Evolutionary conservation across 2,329 filamentous ascomycete genomes (phyloP).

Genomic region (Arthroderma sp.): DNA sequence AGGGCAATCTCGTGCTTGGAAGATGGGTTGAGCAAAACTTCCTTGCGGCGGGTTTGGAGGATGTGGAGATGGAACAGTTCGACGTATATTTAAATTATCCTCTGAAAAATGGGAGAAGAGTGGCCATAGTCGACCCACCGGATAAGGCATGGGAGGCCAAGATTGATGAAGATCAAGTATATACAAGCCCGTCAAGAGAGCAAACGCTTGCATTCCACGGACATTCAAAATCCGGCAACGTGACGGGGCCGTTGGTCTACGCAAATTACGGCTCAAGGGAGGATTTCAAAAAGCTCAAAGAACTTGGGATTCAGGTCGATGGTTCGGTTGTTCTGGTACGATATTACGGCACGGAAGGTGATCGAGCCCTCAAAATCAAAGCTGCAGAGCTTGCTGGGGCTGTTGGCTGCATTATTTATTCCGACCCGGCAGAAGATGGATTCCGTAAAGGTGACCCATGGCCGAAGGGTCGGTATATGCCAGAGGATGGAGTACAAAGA

Average conservation of each 20-base stretch:
- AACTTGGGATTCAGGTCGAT: slow-evolving; percentile 58
- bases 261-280: slow-evolving; percentile 79
- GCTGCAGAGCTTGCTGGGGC: slow-evolving; percentile 79
- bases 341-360: slow-evolving; percentile 60
- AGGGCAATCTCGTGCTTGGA: slow-evolving; percentile 77
- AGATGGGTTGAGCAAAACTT: slow-evolving; percentile 75
- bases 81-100: slow-evolving; percentile 91
- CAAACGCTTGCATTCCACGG: slow-evolving; percentile 78
- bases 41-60: slow-evolving; percentile 56
- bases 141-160: slow-evolving; percentile 63
- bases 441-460: slow-evolving; percentile 59
- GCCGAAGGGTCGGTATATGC: slow-evolving; percentile 68
- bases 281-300: slow-evolving; percentile 62
- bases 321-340: slow-evolving; percentile 76
- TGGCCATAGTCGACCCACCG: slow-evolving; percentile 63
- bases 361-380: slow-evolving; percentile 72
- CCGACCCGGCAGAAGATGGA: slow-evolving; percentile 74
- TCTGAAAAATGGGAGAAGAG: slow-evolving; percentile 57
- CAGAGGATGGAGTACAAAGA: slow-evolving; percentile 68
- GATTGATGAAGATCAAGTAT: slow-evolving; percentile 67
- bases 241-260: slow-evolving; percentile 75
- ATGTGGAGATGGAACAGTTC: slow-evolving; percentile 64
- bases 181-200: slow-evolving; percentile 47
- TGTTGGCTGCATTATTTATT: slow-evolving; percentile 80
- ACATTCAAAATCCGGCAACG: slow-evolving; percentile 73